Evolutionary conservation across 2,329 filamentous ascomycete genomes (phyloP).

Genomic region (Cladosporium sp.): DNA sequence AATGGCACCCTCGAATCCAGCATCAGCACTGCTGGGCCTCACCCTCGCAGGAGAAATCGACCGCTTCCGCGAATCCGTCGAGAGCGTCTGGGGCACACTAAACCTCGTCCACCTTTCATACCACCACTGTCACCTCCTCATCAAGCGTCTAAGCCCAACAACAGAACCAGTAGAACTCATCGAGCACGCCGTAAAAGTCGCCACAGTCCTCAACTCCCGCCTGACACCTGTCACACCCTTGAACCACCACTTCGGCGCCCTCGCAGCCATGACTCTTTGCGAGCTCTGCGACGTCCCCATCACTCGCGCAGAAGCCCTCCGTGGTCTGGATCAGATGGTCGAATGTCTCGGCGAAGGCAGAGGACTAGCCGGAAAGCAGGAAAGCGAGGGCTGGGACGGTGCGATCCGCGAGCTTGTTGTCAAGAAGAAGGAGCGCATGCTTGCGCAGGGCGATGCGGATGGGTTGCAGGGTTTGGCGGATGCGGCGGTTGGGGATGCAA

Average conservation of each 20-base stretch:
- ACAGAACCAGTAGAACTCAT: constrained; percentile 60
- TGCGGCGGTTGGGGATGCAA: constrained; percentile 35
- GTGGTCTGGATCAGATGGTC: constrained; percentile 58
- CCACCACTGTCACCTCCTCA: constrained; percentile 68
- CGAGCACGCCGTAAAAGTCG: constrained; percentile 61
- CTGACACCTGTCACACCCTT: constrained; percentile 62
- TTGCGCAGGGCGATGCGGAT: constrained; percentile 38
- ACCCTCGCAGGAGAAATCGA: constrained; percentile 63
- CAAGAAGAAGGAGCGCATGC: constrained; percentile 45
- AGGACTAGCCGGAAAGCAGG: constrained; percentile 43
- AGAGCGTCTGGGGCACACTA: constrained; percentile 53
- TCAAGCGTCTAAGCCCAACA: constrained; percentile 61
- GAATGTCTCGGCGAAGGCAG: constrained; percentile 53
- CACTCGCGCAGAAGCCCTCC: constrained; percentile 60
- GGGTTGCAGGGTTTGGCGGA: constrained; percentile 64
- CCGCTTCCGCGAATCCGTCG: constrained; percentile 66
- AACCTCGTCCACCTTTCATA: constrained; percentile 68
- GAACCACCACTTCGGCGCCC: constrained; percentile 66
- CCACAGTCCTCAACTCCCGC: constrained; percentile 59
- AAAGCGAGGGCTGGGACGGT: constrained; percentile 60
- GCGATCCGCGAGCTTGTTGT: constrained; percentile 56
- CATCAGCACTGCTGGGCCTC: constrained; percentile 50
- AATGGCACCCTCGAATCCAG: constrained; percentile 45
- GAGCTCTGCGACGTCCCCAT: constrained; percentile 60
- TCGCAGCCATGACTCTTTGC: constrained; percentile 62